Evolutionary conservation across 2,329 filamentous ascomycete genomes (phyloP), one percentile per base, ranked within the genome.

Genomic region (Ophiostoma australiae): DNA sequence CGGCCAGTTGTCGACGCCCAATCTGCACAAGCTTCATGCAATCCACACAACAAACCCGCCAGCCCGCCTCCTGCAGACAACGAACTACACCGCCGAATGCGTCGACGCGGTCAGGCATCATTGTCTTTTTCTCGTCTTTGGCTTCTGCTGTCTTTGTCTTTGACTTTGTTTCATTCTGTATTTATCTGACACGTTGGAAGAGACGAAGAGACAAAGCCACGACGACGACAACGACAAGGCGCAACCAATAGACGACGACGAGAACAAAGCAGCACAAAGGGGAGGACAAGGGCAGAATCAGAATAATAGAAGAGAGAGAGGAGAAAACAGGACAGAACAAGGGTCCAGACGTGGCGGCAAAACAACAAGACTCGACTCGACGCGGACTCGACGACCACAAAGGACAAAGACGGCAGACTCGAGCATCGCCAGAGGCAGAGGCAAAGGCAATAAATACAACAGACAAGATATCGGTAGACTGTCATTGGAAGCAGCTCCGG

Each of bases 51-150:
- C 58, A 48, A 37, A 70, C 35, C 37, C 55, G 68, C 39, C 44
- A 48, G n/a, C 44, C 44, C 44, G 44, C 44, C 69, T 61, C 67
- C 48, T 65, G 55, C 66, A 67, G 61, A 71, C 67, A 69, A 70
- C 73, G 72, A 63, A 63, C 69, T 41, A 48, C 70, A 68, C 67
- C 68, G 72, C 73, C 73, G 71, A 72, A 74, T 71, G 69, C 73
- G 70, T 72, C 72, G 10, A 68, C 67, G 52, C 27, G 35, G 67
- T 65, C 69, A 69, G 44, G 67, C 67, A 68, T 27, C 44, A 37
- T n/a, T 48, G 33, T 35, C 31, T 15, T 55, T 35, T 52, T 48
- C 10, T 31, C 23, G 33, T 55, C 44, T 52, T 35, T 68, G 13
- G n/a, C 33, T 66, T 52, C 20, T 65, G 39, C 37, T 52, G 23